A percentile compares a stretch with the other conserved stretches of the same genome.
Conservation (phyloP, 2,329 filamentous ascomycete genomes). For the Huntiella abstrusa region DNA sequence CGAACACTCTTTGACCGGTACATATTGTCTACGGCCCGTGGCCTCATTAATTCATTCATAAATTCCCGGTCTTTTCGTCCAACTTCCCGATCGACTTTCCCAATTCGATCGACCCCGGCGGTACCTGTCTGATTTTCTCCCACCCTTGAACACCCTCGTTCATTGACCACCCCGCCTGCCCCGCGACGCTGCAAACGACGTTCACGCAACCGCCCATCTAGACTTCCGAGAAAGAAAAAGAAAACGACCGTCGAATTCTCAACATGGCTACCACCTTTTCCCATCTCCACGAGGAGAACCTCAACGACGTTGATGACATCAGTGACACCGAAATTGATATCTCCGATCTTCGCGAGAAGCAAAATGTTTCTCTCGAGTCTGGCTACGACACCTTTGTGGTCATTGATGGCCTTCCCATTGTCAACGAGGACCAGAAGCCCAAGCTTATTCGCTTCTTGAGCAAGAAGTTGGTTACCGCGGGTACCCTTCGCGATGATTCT, state of each 20-base stretch:
- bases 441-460: slow-evolving; percentile 94
- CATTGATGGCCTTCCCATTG: slow-evolving; percentile 78
- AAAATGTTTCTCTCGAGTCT: slow-evolving; percentile 88
- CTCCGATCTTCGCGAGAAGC: slow-evolving; percentile 83
- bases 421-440: slow-evolving; percentile 75
- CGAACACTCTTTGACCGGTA: neutral
- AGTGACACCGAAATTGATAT: slow-evolving; percentile 91
- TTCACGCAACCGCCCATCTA: slow-evolving; percentile 5
- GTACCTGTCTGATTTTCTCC: slow-evolving; percentile 1
- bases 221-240: slow-evolving; percentile 13
- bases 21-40: neutral
- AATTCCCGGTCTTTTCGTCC: neutral
- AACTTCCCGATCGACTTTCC: neutral
- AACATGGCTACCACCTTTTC: slow-evolving; percentile 91
- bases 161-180: slow-evolving; percentile 9
- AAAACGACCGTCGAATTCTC: slow-evolving; percentile 16
- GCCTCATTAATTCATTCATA: neutral
- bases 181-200: neutral
- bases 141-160: neutral
- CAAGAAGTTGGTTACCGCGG: slow-evolving; percentile 76
- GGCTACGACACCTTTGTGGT: slow-evolving; percentile 94
- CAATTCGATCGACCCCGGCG: no score
- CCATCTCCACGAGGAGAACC: slow-evolving; percentile 76
- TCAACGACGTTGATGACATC: slow-evolving; percentile 56
- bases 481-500: slow-evolving; percentile 67